phyloP scores from a whole-genome alignment of 2,329 filamentous ascomycete species.

The Didymella pinodella region DNA sequence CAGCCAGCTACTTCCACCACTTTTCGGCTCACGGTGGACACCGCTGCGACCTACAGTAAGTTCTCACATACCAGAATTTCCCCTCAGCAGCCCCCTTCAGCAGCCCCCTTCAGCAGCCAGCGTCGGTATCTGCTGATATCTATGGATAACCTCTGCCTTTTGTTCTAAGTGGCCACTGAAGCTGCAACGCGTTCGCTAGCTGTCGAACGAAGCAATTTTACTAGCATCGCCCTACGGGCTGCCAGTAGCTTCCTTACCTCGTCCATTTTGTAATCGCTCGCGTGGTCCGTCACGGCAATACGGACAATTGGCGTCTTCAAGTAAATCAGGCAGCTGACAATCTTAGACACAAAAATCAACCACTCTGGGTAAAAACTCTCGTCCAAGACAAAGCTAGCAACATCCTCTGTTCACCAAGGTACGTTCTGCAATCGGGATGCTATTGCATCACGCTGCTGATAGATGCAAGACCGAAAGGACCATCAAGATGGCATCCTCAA shows the following conservation, averaged over 20 bases:
- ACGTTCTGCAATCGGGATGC: background rate
- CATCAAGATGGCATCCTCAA: slow-evolving; percentile 37
- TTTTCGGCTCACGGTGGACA: background rate
- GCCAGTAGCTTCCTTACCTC: background rate
- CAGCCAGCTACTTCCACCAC: background rate
- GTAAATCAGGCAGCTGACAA: background rate
- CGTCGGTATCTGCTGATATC: background rate
- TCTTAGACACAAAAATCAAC: background rate
- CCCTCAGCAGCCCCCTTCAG: no score
- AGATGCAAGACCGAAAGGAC: background rate
- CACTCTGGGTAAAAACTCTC: background rate
- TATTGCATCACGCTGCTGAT: background rate
- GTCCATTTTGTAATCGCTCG: background rate
- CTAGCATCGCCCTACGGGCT: background rate
- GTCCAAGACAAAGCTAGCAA: background rate
- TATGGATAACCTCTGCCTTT: background rate
- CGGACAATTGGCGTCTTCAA: background rate
- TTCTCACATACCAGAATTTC: background rate
- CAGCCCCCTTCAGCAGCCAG: no score
- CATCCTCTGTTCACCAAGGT: background rate
- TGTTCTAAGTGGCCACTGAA: background rate
- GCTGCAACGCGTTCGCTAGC: background rate
- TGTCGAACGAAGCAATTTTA: background rate
- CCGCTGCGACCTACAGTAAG: slow-evolving; percentile 6
- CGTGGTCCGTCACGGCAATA: background rate